Evolutionary conservation across 352 stramenopile species (phyloP), one percentile per base, ranked within the genome.

Genomic region (Phytopythium chamaehyphon): DNA sequence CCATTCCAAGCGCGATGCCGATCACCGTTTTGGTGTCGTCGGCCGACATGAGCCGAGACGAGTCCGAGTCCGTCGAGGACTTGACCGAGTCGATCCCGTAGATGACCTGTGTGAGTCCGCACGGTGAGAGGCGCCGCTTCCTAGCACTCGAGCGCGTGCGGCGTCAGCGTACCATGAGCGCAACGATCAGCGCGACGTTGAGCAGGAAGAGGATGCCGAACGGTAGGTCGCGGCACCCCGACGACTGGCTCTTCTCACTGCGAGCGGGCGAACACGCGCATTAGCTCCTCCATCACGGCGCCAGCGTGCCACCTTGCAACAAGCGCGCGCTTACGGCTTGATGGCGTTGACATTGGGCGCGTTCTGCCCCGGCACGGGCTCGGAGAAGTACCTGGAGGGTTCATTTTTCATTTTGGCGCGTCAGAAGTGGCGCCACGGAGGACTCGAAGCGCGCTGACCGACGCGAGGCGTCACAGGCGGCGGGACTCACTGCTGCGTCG

Each of bases 181-280:
- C 80, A 23, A 89, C 69, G 45, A 95, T 93, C 2, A 73, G 76
- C 9, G 48, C 82, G 12, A 95, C 67, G 64, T 95, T 95, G 2
- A 75, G 47, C 31, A 92, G 38, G 50, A 95, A 95, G 15, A 93
- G 38, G 26, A 95, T 42, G 4, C 76, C 84, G 51, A 93, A 95
- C 16, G 84, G 84, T 73, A 69, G 78, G 55, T 95, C 84, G 46
- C 86, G 82, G 51, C 69, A 95, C 19, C 59, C 71, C 5, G 15
- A 33, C 42, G 46, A 40, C 31, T 11, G 7, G 12, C 18, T 42
- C 21, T 52, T 52, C 33, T 40, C 46, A 4, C 46, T 52, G 46
- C n/a, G 7, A 5, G 16, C 28, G 28, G 28, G 28, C 5, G 5
- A 5, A 15, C 26, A 42, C 3, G 10, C 31, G n/a, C 24, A 40